Evolutionary conservation across 2,329 filamentous ascomycete genomes (phyloP), one percentile per base, ranked within the genome.

Genomic region (Aureobasidium pullulans): DNA sequence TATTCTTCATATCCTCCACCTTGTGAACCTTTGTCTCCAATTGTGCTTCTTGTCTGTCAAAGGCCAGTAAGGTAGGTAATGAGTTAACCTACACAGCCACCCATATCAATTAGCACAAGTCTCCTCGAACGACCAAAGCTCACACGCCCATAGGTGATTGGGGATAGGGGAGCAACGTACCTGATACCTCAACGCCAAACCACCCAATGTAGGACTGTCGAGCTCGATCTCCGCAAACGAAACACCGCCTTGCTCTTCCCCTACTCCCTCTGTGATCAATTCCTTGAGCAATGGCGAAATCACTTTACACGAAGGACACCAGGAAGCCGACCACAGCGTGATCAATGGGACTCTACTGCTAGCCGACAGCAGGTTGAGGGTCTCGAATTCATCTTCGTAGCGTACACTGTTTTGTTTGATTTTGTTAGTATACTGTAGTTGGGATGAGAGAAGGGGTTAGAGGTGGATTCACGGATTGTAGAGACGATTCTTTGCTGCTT

Each of bases 311-410:
- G 73, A 74, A 1, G 70, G 66, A 62, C 75, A 77, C 75, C 76
- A 81, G 3, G 73, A 73, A 2, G 79, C 76, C 42, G 72, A 77
- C 78, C 78, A 81, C 10, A 80, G 67, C 0, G 79, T 81, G 46
- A 81, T 72, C 0, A 81, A 66, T 0, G 77, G 71, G 8, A 70
- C 69, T 43, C 76, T 73, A 11, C 69, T 72, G 63, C 72, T 75
- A 9, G 77, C 73, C 15, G 75, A 77, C 62, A 78, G 73, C 49
- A 80, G 71, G 6, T 75, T 74, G 7, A 81, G 73, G 5, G 73
- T 78, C 57, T 77, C 71, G 10, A 80, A 70, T 61, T 80, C 78
- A 37, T 75, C 70, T 52, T 77, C 76, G 34, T 68, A 71, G 56
- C 79, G 77, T 48, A 80, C 66, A n/a, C 73, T 74, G 6, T 37